Percentiles rank a stretch among this genome's conserved stretches.
Conservation (phyloP, 177 flowering plant species). For the Tripterygium wilfordii region DNA sequence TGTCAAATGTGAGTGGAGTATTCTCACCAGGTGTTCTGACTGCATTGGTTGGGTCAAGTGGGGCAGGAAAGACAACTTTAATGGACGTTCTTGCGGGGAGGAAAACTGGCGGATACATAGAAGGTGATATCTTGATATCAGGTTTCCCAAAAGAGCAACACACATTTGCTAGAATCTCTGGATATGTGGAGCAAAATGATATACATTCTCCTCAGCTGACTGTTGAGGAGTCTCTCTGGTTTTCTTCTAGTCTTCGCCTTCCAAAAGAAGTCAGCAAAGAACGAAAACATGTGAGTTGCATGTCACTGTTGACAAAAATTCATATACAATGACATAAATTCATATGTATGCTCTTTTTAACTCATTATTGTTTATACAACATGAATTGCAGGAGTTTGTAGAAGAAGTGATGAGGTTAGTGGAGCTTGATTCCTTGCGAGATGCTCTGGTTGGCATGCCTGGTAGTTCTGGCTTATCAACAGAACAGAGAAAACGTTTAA, state of each 20-base stretch:
- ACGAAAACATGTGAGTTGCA: conserved; percentile 35
- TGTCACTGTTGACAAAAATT: background rate
- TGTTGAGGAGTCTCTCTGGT: conserved; percentile 74
- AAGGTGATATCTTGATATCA: conserved; percentile 83
- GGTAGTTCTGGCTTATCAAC: conserved; percentile 83
- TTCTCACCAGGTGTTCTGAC: conserved; percentile 97
- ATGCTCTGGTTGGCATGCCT: conserved; percentile 88
- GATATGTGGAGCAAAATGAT: conserved; percentile 92
- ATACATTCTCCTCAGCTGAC: conserved; percentile 97
- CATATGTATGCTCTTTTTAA: background rate
- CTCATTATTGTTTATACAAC: conserved; percentile 3
- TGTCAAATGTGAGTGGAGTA: conserved; percentile 75
- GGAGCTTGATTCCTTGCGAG: conserved; percentile 64
- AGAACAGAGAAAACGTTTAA: conserved; percentile 90
- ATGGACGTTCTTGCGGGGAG: conserved; percentile 98
- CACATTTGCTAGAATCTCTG: conserved; percentile 89
- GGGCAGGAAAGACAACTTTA: conserved; percentile 93
- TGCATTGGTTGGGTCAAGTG: conserved; percentile 90
- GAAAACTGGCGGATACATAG: conserved; percentile 93
- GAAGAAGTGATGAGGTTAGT: conserved; percentile 87
- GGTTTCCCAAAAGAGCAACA: conserved; percentile 77
- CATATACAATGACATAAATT: background rate
- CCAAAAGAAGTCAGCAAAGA: conserved; percentile 62
- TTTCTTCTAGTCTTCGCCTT: conserved; percentile 77
- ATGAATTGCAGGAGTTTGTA: conserved; percentile 70